Evolutionary conservation across 192 early-diverging fungal genomes (phyloP).

Genomic region (Entomortierella parvispora): DNA sequence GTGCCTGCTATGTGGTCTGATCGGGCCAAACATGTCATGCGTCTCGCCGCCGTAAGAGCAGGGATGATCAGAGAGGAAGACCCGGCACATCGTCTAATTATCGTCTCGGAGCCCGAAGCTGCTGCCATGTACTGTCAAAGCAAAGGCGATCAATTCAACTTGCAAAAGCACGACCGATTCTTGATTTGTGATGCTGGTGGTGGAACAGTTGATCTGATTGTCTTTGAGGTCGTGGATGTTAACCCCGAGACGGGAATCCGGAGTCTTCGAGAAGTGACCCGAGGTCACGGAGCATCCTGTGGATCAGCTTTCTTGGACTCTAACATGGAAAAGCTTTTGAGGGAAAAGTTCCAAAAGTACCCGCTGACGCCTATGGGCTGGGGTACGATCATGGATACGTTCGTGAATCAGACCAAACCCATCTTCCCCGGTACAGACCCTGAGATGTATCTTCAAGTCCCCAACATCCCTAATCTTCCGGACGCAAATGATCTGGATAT

Average conservation of each 20-base stretch:
- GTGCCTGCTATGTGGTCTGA: constrained; percentile 68
- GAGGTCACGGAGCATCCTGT: constrained; percentile 59
- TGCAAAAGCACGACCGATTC: constrained; percentile 53
- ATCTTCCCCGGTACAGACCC: constrained; percentile 51
- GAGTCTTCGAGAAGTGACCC: constrained; percentile 60
- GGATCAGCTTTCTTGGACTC: constrained; percentile 58
- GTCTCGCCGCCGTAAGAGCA: constrained; percentile 60
- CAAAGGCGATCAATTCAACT: constrained; percentile 58
- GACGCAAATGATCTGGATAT: constrained; percentile 51
- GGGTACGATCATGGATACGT: constrained; percentile 57
- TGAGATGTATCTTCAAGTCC: constrained; percentile 51
- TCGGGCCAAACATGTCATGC: constrained; percentile 63
- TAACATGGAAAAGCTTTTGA: constrained; percentile 55
- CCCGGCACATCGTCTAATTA: constrained; percentile 59
- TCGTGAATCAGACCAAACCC: constrained; percentile 53
- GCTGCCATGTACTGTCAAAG: constrained; percentile 67
- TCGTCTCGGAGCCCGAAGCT: constrained; percentile 65
- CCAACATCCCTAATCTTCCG: constrained; percentile 50
- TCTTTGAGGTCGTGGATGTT: constrained; percentile 56
- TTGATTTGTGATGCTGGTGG: constrained; percentile 56
- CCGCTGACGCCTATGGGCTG: constrained; percentile 54
- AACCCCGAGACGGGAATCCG: constrained; percentile 46
- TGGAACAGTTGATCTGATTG: constrained; percentile 57
- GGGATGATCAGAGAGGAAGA: constrained; percentile 56
- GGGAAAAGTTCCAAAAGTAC: constrained; percentile 53